Conservation (phyloP, 805 yeast species). For the Yarrowia keelungensis region DNA sequence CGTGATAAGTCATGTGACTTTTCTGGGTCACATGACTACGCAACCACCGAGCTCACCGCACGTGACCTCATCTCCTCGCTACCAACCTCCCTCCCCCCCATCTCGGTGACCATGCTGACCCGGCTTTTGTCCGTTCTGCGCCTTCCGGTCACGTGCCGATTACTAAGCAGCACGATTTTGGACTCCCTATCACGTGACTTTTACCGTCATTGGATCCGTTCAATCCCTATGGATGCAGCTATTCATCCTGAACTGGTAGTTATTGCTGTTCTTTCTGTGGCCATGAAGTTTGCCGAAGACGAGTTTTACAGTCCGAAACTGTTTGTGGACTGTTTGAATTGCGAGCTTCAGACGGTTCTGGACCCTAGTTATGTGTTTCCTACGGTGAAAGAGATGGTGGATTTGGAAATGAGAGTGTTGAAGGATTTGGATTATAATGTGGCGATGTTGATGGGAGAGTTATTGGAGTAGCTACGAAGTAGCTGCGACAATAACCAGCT, state of each 20-base stretch:
- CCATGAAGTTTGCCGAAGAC: constrained; percentile 42
- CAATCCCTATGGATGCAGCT: constrained; percentile 39
- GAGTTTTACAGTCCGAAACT: constrained; percentile 24
- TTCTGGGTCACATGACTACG: too few relatives aligned
- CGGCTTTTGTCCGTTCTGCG: neutral
- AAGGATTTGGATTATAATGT: constrained; percentile 40
- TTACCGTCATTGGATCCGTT: constrained; percentile 40
- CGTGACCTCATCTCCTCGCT: constrained; percentile 1
- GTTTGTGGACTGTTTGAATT: constrained; percentile 22
- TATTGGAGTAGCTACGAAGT: neutral
- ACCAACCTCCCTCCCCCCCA: constrained; percentile 20
- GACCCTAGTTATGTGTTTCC: constrained; percentile 21
- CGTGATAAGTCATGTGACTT: neutral
- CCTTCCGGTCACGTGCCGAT: constrained; percentile 3
- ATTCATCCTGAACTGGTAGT: constrained; percentile 41
- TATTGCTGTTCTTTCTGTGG: constrained; percentile 38
- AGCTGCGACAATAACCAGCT: too few relatives aligned
- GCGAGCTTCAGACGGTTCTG: constrained; percentile 15
- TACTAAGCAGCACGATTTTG: constrained; percentile 6
- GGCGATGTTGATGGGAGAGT: constrained; percentile 25
- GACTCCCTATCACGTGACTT: constrained; percentile 41
- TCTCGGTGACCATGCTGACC: constrained; percentile 7
- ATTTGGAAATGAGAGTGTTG: constrained; percentile 39
- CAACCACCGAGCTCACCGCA: constrained; percentile 8
- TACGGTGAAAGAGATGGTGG: constrained; percentile 22